Base-by-base conservation (phyloP, 2,329 filamentous ascomycete genomes). In the Verticillium isaacii region DNA sequence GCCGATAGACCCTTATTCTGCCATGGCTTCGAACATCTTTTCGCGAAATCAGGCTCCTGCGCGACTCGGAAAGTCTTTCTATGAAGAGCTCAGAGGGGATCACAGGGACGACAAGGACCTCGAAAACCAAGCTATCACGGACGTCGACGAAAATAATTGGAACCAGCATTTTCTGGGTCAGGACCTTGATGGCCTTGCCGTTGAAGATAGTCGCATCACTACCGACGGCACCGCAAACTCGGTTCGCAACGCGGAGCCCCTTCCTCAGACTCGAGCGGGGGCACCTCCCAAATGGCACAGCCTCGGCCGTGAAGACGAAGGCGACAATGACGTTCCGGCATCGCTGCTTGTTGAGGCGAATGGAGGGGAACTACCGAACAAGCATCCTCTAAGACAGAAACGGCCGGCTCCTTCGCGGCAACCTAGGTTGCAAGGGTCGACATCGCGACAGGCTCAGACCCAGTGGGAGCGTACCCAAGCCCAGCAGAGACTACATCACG, bases 281-380 rank as follows among this genome's bases (percentile, higher is more conserved):
- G 45, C 12, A 41, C 14, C 37, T 50, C 11, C 15, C 36, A 61
- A 36, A 15, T 62, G 17, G 67, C 66, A 6, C 65, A 68, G 45
- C 52, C 65, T 3, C 65, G 64, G 50, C 29, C 68, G 78, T 17
- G 82, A 85, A 34, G 81, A 85, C 3, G 81, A 84, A 34, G 75
- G 71, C 5, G 82, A 84, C 61, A 86, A 88, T 60, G 86, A 89
- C 67, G 86, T 89, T 0, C 87, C 87, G 0, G 83, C 82, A 19
- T 89, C 87, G 3, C 75, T 89, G 19, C 72, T 89, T 19, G 82
- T 89, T 23, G 87, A 89, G 69, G 41, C 29, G 6, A 56, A 56
- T 19, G 54, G 32, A 32, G 8, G 4, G 29, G 39, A 45, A 17
- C 29, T 3, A 7, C 37, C 8, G 8, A n/a, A n/a, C 3, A 50